Percentiles rank a stretch among this genome's conserved stretches.
Evolutionary conservation across 2,329 filamentous ascomycete species (phyloP).

Genomic region (Trichoderma sp.): DNA sequence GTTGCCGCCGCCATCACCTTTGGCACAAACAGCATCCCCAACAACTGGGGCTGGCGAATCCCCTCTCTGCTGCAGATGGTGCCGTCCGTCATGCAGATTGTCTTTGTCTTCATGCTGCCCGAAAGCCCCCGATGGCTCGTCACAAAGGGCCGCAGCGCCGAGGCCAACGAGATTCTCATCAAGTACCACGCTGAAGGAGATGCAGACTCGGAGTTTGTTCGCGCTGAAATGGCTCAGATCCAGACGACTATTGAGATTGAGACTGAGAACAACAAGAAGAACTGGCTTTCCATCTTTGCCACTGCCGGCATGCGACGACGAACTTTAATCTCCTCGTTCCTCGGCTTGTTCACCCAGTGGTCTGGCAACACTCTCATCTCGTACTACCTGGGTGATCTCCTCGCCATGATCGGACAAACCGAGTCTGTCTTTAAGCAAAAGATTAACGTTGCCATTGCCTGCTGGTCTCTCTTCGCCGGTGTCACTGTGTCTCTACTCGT

Average conservation of each 20-base stretch:
- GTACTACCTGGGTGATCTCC: not conserved
- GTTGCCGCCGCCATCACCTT: not conserved
- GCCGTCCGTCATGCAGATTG: constrained; percentile 1
- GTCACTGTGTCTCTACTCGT: not conserved
- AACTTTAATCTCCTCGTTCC: not conserved
- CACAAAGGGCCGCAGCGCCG: constrained; percentile 6
- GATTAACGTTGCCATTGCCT: constrained; percentile 11
- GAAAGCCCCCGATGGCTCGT: constrained; percentile 14
- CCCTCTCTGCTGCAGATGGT: constrained; percentile 14
- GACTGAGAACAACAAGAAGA: not conserved
- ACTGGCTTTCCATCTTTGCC: not conserved
- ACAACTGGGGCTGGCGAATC: constrained; percentile 14
- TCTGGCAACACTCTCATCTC: constrained; percentile 8
- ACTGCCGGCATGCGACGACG: not conserved
- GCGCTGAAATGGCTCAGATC: constrained; percentile 11
- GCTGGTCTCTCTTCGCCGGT: not conserved
- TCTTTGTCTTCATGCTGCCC: constrained; percentile 14
- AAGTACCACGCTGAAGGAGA: constrained; percentile 13
- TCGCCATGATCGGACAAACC: constrained; percentile 3
- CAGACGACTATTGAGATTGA: constrained; percentile 3
- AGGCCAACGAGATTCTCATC: constrained; percentile 10
- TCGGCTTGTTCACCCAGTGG: constrained; percentile 6
- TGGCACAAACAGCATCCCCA: constrained; percentile 1
- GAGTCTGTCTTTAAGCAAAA: constrained; percentile 8
- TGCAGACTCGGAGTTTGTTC: constrained; percentile 11